Evolutionary conservation across 805 yeast species (phyloP).

Genomic region (Maudiozyma bulderi): DNA sequence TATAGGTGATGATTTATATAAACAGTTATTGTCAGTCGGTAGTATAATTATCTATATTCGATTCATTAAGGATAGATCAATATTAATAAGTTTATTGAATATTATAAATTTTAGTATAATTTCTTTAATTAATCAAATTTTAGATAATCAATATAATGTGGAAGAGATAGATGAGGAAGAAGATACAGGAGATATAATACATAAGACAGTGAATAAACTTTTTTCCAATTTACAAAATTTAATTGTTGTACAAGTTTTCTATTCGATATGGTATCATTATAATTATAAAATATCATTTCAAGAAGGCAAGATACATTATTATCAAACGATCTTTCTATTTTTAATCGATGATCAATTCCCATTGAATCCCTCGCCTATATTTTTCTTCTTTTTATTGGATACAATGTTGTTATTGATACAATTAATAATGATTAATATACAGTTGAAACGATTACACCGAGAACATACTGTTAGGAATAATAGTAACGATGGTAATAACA

Average conservation of each 20-base stretch:
- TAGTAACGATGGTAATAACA: not conserved
- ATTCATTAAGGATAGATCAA: constrained; percentile 16
- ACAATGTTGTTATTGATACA: not conserved
- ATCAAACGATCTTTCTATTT: not conserved
- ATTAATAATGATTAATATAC: not conserved
- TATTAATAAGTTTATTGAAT: constrained; percentile 12
- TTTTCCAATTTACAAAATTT: not conserved
- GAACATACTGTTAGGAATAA: not conserved
- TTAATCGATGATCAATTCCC: not conserved
- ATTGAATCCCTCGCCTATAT: not conserved
- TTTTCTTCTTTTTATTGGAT: not conserved
- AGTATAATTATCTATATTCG: constrained; percentile 14
- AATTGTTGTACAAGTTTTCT: not conserved
- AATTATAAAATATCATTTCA: no score
- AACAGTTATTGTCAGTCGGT: constrained; percentile 2
- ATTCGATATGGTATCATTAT: not conserved
- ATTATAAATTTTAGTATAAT: constrained; percentile 6
- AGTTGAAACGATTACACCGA: not conserved
- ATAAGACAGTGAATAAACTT: not conserved
- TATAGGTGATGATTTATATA: not conserved
- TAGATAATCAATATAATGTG: not conserved
- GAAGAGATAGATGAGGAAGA: not conserved
- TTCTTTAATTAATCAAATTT: constrained; percentile 6
- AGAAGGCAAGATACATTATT: not conserved
- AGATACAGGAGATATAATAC: not conserved